phyloP scores from a whole-genome alignment of 1,139 yeast species.

The Debaryomyces sp. region DNA sequence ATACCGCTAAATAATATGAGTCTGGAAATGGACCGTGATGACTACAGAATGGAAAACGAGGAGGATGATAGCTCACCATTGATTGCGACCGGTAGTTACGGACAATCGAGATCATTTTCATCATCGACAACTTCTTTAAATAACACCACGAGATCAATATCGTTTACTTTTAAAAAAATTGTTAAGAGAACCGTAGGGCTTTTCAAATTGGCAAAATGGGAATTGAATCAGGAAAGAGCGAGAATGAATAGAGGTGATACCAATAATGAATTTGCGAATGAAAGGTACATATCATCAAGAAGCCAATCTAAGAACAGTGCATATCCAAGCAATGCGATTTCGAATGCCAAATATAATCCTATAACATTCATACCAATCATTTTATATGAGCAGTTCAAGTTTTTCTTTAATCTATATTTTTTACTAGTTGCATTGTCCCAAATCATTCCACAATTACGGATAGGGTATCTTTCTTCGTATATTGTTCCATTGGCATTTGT shows the following conservation, averaged over 20 bases:
- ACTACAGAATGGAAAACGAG: constrained; percentile 8
- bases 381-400: constrained; percentile 93
- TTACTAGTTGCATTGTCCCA: constrained; percentile 92
- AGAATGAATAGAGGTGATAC: constrained; percentile 15
- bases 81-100: constrained; percentile 20
- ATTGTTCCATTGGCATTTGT: constrained; percentile 95
- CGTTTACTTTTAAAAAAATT: constrained; percentile 18
- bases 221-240: constrained; percentile 29
- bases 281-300: constrained; percentile 43
- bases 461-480: constrained; percentile 92
- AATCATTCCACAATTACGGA: constrained; percentile 87
- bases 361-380: constrained; percentile 86
- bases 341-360: constrained; percentile 93
- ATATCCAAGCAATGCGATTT: constrained; percentile 79
- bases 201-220: constrained; percentile 29
- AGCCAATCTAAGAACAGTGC: constrained; percentile 25
- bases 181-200: constrained; percentile 21
- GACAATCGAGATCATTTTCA: constrained; percentile 23
- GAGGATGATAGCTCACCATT: constrained; percentile 33
- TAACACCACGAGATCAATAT: constrained; percentile 17
- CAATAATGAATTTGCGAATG: constrained; percentile 16
- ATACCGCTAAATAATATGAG: constrained; percentile 32
- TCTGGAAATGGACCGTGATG: constrained; percentile 9
- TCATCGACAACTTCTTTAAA: constrained; percentile 24
- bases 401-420: constrained; percentile 92